These are phyloP conservation scores for Chlamydomonas applanata DNA, from an alignment of 139 green algal species.

Conservation along the genomic window DNA sequence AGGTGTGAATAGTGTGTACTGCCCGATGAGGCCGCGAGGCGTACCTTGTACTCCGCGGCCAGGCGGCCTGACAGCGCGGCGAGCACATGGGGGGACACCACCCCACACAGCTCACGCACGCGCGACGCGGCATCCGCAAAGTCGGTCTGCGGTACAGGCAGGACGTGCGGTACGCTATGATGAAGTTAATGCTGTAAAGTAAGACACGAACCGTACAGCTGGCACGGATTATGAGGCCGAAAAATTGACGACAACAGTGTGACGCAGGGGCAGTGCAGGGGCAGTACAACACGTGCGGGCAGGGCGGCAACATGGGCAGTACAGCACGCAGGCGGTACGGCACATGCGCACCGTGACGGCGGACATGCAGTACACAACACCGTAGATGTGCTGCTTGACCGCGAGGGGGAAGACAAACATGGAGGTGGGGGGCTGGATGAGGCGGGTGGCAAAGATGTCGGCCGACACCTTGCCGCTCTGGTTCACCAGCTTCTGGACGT, in stretches of 20 bases:
- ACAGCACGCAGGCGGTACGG: too few relatives aligned
- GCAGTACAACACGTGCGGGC: too few relatives aligned
- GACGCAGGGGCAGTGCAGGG: too few relatives aligned
- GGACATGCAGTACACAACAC: slow-evolving; percentile 56
- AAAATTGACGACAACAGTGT: too few relatives aligned
- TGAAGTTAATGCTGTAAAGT: too few relatives aligned
- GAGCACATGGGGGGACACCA: slow-evolving; percentile 47
- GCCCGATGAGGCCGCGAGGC: too few relatives aligned
- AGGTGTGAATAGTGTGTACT: too few relatives aligned
- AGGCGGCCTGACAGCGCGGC: slow-evolving; percentile 22
- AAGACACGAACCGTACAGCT: too few relatives aligned
- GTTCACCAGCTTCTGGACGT: slow-evolving; percentile 69
- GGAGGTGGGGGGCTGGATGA: slow-evolving; percentile 55
- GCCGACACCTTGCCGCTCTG: slow-evolving; percentile 53
- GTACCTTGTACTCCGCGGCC: slow-evolving; percentile 36
- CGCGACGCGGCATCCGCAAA: slow-evolving; percentile 35
- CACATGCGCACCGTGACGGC: slow-evolving; percentile 9
- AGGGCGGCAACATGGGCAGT: too few relatives aligned
- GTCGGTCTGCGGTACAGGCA: slow-evolving; percentile 35
- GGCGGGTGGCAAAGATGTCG: slow-evolving; percentile 57
- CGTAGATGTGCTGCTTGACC: slow-evolving; percentile 54
- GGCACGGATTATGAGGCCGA: too few relatives aligned
- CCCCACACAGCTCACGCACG: slow-evolving; percentile 45
- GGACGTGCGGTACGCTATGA: too few relatives aligned
- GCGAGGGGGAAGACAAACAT: slow-evolving; percentile 59